Percentiles rank a stretch among this genome's conserved stretches.
These are phyloP conservation scores for Tetrahymena borealis DNA, from an alignment of 73 alveolate species.

Conservation along the genomic window DNA sequence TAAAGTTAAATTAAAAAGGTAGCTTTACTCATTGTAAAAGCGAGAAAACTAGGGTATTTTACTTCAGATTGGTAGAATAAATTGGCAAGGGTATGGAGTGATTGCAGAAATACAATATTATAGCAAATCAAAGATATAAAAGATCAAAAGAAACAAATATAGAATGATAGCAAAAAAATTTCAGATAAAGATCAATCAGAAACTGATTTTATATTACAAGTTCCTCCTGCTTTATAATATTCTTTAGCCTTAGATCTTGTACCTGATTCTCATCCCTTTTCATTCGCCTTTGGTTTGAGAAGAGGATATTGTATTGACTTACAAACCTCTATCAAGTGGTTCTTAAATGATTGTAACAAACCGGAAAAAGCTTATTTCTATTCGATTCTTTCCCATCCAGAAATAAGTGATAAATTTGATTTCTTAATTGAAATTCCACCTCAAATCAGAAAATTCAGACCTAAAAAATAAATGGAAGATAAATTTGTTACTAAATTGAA, in stretches of 20 bases:
- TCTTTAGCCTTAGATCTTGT: neutral
- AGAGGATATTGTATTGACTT: neutral
- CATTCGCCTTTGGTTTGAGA: neutral
- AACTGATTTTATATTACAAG: neutral
- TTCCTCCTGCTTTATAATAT: neutral
- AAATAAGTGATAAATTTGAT: neutral
- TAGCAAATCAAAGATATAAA: neutral
- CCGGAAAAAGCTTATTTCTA: neutral
- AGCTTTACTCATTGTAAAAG: neutral
- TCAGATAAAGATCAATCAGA: neutral
- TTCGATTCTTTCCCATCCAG: neutral
- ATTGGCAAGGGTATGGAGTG: neutral
- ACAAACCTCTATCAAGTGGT: neutral
- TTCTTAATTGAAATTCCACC: neutral
- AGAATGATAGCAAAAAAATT: neutral
- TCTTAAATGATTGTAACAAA: neutral
- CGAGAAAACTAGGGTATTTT: neutral
- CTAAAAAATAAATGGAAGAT: neutral
- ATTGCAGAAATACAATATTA: neutral
- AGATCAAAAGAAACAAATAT: neutral
- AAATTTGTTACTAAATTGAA: neutral
- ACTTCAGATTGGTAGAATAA: neutral
- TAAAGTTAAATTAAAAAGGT: neutral
- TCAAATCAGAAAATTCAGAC: neutral
- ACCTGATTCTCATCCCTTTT: neutral